Percentiles rank a stretch among this genome's conserved stretches.
Evolutionary conservation across 495 filamentous ascomycete species (phyloP).

Genomic region (Jackrogersella minutella): DNA sequence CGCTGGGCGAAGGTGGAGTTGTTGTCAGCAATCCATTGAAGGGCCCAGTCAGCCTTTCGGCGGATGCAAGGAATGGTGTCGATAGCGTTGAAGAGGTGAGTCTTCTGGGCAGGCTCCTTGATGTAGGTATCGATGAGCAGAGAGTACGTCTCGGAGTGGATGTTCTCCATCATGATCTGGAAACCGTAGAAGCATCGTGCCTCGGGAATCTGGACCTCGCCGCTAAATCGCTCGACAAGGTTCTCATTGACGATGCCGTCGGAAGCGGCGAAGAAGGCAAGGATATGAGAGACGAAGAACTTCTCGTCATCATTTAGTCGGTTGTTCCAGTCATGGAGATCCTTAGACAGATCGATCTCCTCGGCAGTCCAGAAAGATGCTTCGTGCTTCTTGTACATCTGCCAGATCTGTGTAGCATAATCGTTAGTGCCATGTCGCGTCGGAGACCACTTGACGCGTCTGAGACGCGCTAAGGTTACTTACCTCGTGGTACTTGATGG

Average conservation of each 20-base stretch:
- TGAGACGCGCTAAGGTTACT: slow-evolving; percentile 63
- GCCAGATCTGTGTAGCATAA: slow-evolving; percentile 88
- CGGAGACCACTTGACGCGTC: slow-evolving; percentile 44
- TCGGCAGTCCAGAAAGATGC: slow-evolving; percentile 99
- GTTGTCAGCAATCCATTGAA: slow-evolving; percentile 91
- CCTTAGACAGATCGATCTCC: slow-evolving; percentile 98
- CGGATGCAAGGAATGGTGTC: slow-evolving; percentile 97
- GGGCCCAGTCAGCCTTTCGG: slow-evolving; percentile 98
- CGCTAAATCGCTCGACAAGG: slow-evolving; percentile 95
- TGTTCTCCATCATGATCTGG: slow-evolving; percentile 99
- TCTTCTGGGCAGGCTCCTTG: slow-evolving; percentile 96
- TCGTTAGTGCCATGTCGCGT: slow-evolving; percentile 57
- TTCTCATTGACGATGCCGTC: slow-evolving; percentile 99
- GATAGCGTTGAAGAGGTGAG: slow-evolving; percentile 96
- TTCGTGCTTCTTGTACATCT: slow-evolving; percentile 99
- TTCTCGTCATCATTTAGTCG: slow-evolving; percentile 94
- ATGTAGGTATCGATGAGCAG: slow-evolving; percentile 99
- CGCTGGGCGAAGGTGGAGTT: slow-evolving; percentile 94
- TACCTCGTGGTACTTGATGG: slow-evolving; percentile 99
- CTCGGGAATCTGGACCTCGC: slow-evolving; percentile 96
- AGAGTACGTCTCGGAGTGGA: slow-evolving; percentile 99
- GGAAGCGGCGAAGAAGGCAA: slow-evolving; percentile 99
- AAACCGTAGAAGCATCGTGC: slow-evolving; percentile 99
- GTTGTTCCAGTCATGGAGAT: slow-evolving; percentile 99
- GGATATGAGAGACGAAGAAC: slow-evolving; percentile 97